Evolutionary conservation across 768 basidiomycete genomes (phyloP), one percentile per base, ranked within the genome.

Genomic region (Suillus decipiens): DNA sequence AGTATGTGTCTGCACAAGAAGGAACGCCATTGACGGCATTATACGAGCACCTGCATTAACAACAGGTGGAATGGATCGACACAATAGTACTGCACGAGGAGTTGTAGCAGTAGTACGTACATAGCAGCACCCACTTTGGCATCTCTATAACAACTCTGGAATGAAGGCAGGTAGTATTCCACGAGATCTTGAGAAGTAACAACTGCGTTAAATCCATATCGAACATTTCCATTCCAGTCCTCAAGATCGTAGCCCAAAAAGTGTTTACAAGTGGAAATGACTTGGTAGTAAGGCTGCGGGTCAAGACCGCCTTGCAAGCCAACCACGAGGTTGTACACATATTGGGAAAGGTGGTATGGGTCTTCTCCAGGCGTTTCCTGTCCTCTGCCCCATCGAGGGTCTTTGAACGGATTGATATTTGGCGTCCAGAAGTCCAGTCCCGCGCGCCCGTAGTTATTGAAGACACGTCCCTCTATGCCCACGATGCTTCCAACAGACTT

Each of bases 301-400:
- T 85, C 82, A 41, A 86, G 76, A 3, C 85, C 86, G 15, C 85
- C 85, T 70, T 87, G 85, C 3, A 86, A 75, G 0, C 85, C 85
- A 3, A 81, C 72, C 28, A 87, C 78, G 53, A 86, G 77, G 66
- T 80, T 80, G 68, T 79, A 80, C 24, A 85, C 84, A 63, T 86
- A 87, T 73, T 80, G 80, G 0, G 81, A 70, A 36, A 82, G 74
- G 63, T 81, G 83, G 73, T 79, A 84, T 0, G 85, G 80, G 56
- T 87, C 86, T 71, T 87, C 85, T 60, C 85, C 85, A 7, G 84
- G 85, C 0, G 85, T 86, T 72, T 86, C 86, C 66, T 86, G 85
- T 0, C 85, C 85, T 51, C 85, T 77, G 7, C 85, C 85, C 85
- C 86, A 86, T 14, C 85, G 84, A 48, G 86, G 85, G 64, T 87